phyloP scores from a whole-genome alignment of 768 basidiomycete species.

The Termitomyces sp. region DNA sequence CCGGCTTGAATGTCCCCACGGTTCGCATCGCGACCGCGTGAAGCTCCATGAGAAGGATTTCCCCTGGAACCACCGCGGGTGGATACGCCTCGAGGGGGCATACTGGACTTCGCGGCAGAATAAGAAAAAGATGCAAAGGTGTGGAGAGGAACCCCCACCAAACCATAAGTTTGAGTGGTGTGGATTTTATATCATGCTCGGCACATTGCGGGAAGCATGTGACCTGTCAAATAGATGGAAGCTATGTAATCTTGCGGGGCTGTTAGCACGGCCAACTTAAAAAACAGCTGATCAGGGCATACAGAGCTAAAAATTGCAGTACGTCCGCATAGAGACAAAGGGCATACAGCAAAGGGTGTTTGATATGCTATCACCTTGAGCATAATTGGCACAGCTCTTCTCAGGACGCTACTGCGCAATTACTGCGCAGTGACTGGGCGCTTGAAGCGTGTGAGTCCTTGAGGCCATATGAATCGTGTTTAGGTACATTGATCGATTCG shows the following conservation, averaged over 20 bases:
- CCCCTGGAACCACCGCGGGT: conserved; percentile 5
- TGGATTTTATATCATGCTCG: background rate
- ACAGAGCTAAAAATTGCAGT: background rate
- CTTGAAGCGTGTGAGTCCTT: background rate
- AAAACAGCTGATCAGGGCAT: background rate
- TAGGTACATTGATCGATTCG: background rate
- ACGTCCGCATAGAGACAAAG: too few species aligned
- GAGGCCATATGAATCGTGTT: too few species aligned
- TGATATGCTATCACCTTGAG: background rate
- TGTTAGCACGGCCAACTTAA: too few species aligned
- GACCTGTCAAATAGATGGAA: background rate
- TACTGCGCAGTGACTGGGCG: background rate
- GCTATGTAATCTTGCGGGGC: too few species aligned
- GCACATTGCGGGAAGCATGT: background rate
- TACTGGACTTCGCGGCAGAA: conserved; percentile 1
- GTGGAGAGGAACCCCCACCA: background rate
- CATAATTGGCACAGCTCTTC: background rate
- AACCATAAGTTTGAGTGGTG: too few species aligned
- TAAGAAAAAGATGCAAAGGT: background rate
- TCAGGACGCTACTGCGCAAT: background rate
- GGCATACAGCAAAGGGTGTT: background rate
- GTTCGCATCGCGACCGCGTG: conserved; percentile 21
- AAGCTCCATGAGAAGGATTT: conserved; percentile 14
- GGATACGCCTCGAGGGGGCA: background rate
- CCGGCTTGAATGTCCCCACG: conserved; percentile 20